These are phyloP conservation scores for Saksenaea oblongispora DNA, from an alignment of 371 early-diverging fungal genomes.

Conservation along the genomic window DNA sequence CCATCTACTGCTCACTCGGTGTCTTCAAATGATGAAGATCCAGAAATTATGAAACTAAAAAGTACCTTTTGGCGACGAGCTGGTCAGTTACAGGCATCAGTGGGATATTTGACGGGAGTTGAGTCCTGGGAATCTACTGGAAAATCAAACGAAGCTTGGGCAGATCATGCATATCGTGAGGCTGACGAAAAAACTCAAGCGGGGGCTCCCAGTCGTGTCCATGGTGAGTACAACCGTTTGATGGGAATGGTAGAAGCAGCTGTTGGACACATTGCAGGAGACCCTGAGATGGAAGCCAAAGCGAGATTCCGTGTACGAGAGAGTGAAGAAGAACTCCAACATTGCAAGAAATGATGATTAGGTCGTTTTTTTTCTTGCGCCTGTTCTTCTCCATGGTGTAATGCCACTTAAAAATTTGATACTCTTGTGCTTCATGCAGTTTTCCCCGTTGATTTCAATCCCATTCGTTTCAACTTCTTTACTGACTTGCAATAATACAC, in stretches of 20 bases:
- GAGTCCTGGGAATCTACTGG: constrained; percentile 31
- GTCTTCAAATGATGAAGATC: constrained; percentile 17
- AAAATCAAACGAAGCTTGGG: constrained; percentile 21
- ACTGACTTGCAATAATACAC: no score
- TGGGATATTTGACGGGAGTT: constrained; percentile 29
- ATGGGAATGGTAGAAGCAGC: constrained; percentile 36
- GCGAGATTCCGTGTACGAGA: constrained; percentile 26
- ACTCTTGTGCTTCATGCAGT: no score
- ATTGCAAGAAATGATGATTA: neutral
- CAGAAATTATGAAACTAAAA: constrained; percentile 23
- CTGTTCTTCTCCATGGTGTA: no score
- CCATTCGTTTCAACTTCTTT: no score
- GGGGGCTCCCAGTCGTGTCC: constrained; percentile 36
- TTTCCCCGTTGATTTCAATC: no score
- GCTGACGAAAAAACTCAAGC: constrained; percentile 22
- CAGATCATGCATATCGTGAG: constrained; percentile 24
- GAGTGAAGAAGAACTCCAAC: constrained; percentile 31
- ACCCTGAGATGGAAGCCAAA: constrained; percentile 41
- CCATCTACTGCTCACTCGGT: neutral
- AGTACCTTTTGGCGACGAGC: constrained; percentile 34
- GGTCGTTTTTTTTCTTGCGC: neutral
- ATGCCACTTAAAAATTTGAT: neutral
- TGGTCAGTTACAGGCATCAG: constrained; percentile 31
- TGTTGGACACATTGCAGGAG: constrained; percentile 44
- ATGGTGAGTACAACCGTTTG: constrained; percentile 44